Evolutionary conservation across 2,329 filamentous ascomycete species (phyloP).

Genomic region (Neospermospora avenae): DNA sequence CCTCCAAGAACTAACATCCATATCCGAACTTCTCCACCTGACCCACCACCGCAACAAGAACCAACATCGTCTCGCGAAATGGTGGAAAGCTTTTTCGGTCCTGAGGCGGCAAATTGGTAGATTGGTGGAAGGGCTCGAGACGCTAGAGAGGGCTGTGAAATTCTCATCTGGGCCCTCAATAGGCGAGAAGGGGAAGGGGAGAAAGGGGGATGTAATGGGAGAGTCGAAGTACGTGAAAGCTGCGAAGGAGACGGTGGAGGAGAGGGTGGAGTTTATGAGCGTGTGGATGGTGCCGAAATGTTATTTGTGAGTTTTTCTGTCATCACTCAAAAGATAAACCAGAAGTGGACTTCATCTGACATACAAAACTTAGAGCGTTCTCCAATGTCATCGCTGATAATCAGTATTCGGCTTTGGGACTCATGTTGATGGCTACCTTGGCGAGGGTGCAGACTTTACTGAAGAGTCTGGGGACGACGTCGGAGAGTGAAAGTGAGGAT

Average conservation of each 20-base stretch:
- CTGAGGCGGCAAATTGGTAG: constrained; percentile 64
- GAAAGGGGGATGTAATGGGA: constrained; percentile 12
- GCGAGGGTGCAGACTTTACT: constrained; percentile 36
- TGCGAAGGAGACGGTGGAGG: constrained; percentile 32
- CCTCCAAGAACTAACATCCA: constrained; percentile 35
- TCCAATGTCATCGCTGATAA: constrained; percentile 67
- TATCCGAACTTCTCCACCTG: constrained; percentile 60
- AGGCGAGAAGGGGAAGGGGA: neutral
- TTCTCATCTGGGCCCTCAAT: constrained; percentile 3
- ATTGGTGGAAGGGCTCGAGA: constrained; percentile 44
- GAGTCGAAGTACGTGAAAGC: constrained; percentile 21
- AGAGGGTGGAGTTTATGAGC: constrained; percentile 40
- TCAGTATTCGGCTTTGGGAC: constrained; percentile 68
- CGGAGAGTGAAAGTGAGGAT: constrained; percentile 3
- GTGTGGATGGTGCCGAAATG: constrained; percentile 41
- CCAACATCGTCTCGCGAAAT: constrained; percentile 77
- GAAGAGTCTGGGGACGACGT: neutral
- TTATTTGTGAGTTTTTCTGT: constrained; percentile 44
- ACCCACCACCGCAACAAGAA: constrained; percentile 85
- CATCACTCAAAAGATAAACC: no score
- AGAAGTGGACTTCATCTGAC: constrained; percentile 24
- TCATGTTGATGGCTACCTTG: constrained; percentile 63
- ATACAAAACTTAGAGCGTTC: constrained; percentile 48
- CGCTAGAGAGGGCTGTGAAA: constrained; percentile 11
- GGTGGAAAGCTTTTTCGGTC: constrained; percentile 74